Base-by-base conservation (phyloP, 2,329 filamentous ascomycete species). In the Dothideomycetes sp. region DNA sequence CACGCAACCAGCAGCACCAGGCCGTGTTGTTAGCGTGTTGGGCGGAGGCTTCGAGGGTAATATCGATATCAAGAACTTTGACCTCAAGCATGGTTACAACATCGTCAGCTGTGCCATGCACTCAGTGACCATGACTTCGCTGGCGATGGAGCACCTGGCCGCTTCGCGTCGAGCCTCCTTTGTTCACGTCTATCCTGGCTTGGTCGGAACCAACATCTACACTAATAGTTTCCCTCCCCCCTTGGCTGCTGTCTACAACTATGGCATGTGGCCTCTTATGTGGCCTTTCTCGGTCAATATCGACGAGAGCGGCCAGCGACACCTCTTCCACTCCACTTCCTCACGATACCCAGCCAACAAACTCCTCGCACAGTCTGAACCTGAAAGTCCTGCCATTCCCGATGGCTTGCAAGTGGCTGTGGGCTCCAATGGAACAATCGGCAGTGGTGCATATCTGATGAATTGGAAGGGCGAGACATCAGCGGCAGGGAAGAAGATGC, bases 11-110 rank as follows among this genome's bases (percentile, higher is more conserved):
- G 31, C 32, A 8, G 19, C 30, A n/a, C 43, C 50, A 5, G 50
- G 52, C 27, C 49, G 49, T 17, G 50, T 57, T 17, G 44, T 57
- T 32, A 50, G 42, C 34, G 45, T 54, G 15, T 44, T 51, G 30
- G 40, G 36, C 4, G 55, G 45, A 17, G 45, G 44, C 9, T 47
- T 43, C n/a, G 52, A 54, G 38, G 53, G 54, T 18, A 39, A 33
- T 17, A 49, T 58, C 29, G 18, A 45, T 14, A 36, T 35, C n/a
- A 17, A 39, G 5, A 50, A 58, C 40, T 38, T 54, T 16, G 46
- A 52, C n/a, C 38, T 39, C 17, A 45, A 46, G 37, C 47, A 48
- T 9, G 17, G 12, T 24, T 50, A 45, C 41, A 30, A 29, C 17
- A 36, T 51, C 17, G 15, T 31, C 8, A 40, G 39, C 11, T 32